Base-by-base conservation (phyloP, 306 rosid genomes). In the Crataegus laevigata region DNA sequence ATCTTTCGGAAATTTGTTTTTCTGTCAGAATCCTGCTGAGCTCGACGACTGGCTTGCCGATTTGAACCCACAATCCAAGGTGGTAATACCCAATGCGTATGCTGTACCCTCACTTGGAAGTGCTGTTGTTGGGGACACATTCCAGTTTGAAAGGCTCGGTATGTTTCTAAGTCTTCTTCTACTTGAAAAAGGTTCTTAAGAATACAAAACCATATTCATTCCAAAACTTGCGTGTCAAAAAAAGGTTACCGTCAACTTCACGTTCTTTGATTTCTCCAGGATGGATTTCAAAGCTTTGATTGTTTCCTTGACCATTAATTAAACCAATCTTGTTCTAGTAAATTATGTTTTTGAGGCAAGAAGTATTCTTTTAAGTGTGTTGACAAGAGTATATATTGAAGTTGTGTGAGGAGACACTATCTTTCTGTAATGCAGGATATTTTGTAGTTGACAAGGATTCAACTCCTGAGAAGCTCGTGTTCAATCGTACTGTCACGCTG, bases 81-180 rank as follows among this genome's bases (percentile, higher is more conserved):
- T 69, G 66, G 78, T 89, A 21, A 68, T 88, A 68, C 84, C 88
- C 9, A 71, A 82, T 80, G 98, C 98, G 72, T 92, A 71, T 85
- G 96, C 91, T 36, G 86, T 87, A 57, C 82, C 90, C 42, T 63
- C 77, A 13, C 83, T 96, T 71, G 66, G 69, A 66, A 75, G 82
- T 79, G 92, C 96, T 15, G 82, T 70, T 59, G 81, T 84, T 40
- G 98, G 99, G 21, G 90, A 96, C 42, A 66, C 76, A 38, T 96
- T 96, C 85, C 99, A 96, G 83, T 96, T 96, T 42, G 99, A 96
- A 88, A 84, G 99, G 88, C 87, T 92, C 77, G 99, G 98, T 96
- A 88, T 71, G 78, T 79, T 77, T 55, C 79, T 36, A 50, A 32
- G 29, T n/a, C 51, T 7, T 69, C 21, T 60, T 69, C 17, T 59